phyloP scores from a whole-genome alignment of 768 basidiomycete species.

The Trametes villosa region DNA sequence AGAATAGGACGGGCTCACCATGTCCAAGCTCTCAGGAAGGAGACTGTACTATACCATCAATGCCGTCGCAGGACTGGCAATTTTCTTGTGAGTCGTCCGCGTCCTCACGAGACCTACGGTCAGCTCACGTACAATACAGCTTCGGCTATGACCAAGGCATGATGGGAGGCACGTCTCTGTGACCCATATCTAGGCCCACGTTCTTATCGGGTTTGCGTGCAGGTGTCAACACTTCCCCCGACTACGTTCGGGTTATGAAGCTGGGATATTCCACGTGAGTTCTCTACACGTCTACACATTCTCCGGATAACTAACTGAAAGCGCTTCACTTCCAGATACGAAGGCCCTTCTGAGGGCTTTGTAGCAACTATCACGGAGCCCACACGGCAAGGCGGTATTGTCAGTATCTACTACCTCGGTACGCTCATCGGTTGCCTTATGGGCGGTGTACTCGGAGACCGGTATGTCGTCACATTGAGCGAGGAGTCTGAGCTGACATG shows the following conservation, averaged over 20 bases:
- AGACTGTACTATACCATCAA: constrained; percentile 37
- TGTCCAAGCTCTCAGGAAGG: constrained; percentile 26
- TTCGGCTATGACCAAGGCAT: constrained; percentile 54
- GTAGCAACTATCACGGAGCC: constrained; percentile 48
- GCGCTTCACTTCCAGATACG: constrained; percentile 30
- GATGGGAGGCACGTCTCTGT: constrained; percentile 42
- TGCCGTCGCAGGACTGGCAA: constrained; percentile 36
- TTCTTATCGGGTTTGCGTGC: no score
- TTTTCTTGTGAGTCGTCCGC: constrained; percentile 36
- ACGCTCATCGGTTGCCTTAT: constrained; percentile 46
- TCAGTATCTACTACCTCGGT: constrained; percentile 51
- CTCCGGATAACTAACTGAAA: not conserved
- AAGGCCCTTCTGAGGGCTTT: constrained; percentile 46
- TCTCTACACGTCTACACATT: not conserved
- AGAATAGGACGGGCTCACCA: constrained; percentile 1
- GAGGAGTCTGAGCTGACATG: not conserved
- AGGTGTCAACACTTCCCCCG: constrained; percentile 48
- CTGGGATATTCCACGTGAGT: constrained; percentile 42
- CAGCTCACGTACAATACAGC: constrained; percentile 30
- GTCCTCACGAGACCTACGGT: not conserved
- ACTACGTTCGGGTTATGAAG: constrained; percentile 47
- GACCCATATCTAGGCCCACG: not conserved
- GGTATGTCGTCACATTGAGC: constrained; percentile 12
- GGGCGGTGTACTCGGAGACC: constrained; percentile 46
- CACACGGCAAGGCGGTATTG: constrained; percentile 49